Base-by-base conservation (phyloP, 2,329 filamentous ascomycete species). In the Colletotrichum sansevieriae region DNA sequence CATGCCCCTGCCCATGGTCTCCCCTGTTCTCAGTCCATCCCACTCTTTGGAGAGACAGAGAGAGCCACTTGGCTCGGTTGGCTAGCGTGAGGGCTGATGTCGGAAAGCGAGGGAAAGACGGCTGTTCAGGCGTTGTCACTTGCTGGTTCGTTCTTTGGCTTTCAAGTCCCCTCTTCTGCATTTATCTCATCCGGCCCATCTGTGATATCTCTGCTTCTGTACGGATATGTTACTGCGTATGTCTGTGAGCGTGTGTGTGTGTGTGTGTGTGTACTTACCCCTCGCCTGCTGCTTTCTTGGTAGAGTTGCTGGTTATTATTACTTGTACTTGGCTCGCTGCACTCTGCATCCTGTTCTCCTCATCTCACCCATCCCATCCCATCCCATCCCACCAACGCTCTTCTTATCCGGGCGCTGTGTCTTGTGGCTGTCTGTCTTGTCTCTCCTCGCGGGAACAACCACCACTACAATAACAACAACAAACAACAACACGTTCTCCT, bases 111-210 rank as follows among this genome's bases (percentile, higher is more conserved):
- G 43, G n/a, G 11, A 44, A 18, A 46, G 43, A 9, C 15, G 51
- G 51, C 51, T 54, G 4, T 22, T 20, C 29, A 18, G 51, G 29
- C 15, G n/a, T 63, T 58, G 51, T 66, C 51, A 66, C 64, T 55
- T 29, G 29, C 29, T 29, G 29, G 49, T 66, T 41, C 63, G 58
- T 29, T 66, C 39, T 62, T 43, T 33, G 35, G 47, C 25, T 25
- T 25, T 3, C 25, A 25, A 25, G 25, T 25, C 25, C 25, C 25
- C 25, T 25, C 10, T 51, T 63, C 41, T 37, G 13, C 60, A 37
- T 47, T 51, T 10, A 18, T 52, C 29, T 41, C 18, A 61, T 52
- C 39, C 43, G 12, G 15, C 43, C 29, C 29, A 29, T 29, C 29
- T 29, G 7, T 9, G 29, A 29, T 29, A 29, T 8, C 29, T 29